Conservation (phyloP, 768 basidiomycete species). For the Mycena galopus region DNA sequence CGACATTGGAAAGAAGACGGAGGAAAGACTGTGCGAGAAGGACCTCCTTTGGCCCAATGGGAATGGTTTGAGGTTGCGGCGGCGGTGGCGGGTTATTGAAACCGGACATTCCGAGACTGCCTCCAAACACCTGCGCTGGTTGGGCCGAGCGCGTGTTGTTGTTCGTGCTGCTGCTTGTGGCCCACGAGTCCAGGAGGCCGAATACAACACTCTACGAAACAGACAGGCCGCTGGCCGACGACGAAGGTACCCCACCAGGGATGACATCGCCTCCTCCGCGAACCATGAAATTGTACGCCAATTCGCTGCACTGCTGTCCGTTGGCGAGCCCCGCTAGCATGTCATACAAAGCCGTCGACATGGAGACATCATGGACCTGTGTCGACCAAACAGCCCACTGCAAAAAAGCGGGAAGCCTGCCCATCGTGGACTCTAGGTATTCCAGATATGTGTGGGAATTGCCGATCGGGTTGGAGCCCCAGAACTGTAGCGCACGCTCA, state of each 20-base stretch:
- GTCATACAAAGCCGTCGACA: constrained; percentile 87
- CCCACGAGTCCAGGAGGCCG: constrained; percentile 81
- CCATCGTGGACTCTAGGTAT: constrained; percentile 69
- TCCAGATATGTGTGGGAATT: constrained; percentile 65
- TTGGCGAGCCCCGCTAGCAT: constrained; percentile 90
- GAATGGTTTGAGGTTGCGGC: constrained; percentile 60
- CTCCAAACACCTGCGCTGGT: constrained; percentile 57
- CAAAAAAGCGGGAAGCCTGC: constrained; percentile 80
- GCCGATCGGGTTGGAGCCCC: constrained; percentile 72
- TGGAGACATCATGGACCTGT: constrained; percentile 75
- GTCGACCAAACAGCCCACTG: constrained; percentile 94
- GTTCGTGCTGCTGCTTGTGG: constrained; percentile 45
- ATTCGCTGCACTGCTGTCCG: constrained; percentile 87
- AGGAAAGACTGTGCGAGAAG: constrained; percentile 86
- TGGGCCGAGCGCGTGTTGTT: constrained; percentile 56
- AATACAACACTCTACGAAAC: constrained; percentile 88
- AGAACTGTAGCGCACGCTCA: constrained; percentile 88
- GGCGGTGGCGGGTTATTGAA: constrained; percentile 53
- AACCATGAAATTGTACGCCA: constrained; percentile 91
- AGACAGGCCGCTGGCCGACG: constrained; percentile 64
- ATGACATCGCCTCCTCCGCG: constrained; percentile 80
- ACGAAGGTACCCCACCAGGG: constrained; percentile 68
- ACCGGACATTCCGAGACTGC: constrained; percentile 35
- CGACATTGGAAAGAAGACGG: constrained; percentile 81
- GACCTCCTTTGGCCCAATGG: constrained; percentile 77